Evolutionary conservation across 2,329 filamentous ascomycete species (phyloP).

Genomic region (Xylaria sp.): DNA sequence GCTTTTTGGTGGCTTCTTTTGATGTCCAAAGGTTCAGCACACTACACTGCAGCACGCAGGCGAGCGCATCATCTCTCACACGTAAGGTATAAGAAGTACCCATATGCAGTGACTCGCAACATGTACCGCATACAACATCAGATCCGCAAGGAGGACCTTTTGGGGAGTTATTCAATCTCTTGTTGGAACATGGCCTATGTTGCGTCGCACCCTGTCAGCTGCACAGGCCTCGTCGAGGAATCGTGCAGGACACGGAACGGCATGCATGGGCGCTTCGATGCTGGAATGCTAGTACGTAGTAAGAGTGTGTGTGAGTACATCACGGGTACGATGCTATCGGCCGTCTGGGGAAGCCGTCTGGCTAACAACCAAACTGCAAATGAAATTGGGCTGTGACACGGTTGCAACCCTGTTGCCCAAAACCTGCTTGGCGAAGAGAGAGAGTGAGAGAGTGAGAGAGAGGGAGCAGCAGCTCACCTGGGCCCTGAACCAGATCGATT

Average conservation of each 20-base stretch:
- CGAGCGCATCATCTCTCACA: conserved; percentile 4
- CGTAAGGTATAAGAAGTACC: neutral
- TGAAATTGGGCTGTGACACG: conserved; percentile 11
- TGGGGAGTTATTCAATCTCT: conserved; percentile 12
- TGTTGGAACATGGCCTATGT: conserved; percentile 8
- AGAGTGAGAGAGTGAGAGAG: neutral
- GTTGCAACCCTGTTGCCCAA: conserved; percentile 13
- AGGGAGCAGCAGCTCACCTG: neutral
- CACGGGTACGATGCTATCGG: conserved; percentile 8
- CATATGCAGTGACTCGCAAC: conserved; percentile 12
- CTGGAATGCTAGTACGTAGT: neutral
- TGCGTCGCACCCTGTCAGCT: conserved; percentile 28
- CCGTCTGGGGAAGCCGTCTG: conserved; percentile 34
- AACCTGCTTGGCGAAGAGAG: conserved; percentile 14
- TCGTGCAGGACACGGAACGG: conserved; percentile 31
- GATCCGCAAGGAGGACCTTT: neutral
- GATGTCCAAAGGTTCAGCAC: neutral
- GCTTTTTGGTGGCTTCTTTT: conserved; percentile 7
- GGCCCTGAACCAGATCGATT: neutral
- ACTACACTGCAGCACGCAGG: neutral
- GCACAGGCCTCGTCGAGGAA: conserved; percentile 32
- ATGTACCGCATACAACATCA: conserved; percentile 2
- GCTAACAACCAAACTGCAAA: conserved; percentile 19
- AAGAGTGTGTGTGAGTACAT: neutral
- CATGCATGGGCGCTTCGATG: conserved; percentile 32